These are phyloP conservation scores for Phytophthora multivora DNA, from an alignment of 352 stramenopile genomes.

Conservation along the genomic window DNA sequence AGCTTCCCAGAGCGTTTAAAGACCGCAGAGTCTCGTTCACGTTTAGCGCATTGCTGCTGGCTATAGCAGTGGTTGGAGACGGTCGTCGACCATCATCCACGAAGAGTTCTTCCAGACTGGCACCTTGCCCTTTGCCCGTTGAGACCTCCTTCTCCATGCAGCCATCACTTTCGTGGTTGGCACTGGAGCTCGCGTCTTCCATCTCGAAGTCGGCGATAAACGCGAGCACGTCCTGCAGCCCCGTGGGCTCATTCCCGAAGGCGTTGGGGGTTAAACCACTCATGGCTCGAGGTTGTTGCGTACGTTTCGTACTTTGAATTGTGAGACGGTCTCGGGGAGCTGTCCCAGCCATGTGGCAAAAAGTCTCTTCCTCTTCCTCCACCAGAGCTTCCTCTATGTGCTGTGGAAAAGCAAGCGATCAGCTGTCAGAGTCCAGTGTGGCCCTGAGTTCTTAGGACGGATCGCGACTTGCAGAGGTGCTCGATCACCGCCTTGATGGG, in stretches of 20 bases:
- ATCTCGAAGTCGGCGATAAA: conserved; percentile 40
- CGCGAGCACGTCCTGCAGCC: conserved; percentile 33
- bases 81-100: background rate
- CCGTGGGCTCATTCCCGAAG: conserved; percentile 15
- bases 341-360: conserved; percentile 26
- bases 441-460: conserved; percentile 5
- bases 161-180: conserved; percentile 3
- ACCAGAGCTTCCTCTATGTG: background rate
- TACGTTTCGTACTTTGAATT: conserved; percentile 19
- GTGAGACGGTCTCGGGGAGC: conserved; percentile 9
- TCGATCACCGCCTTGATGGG: conserved; percentile 2
- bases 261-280: conserved; percentile 20
- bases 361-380: conserved; percentile 2
- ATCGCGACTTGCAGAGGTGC: background rate
- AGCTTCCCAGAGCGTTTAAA: background rate
- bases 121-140: background rate
- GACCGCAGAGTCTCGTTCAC: background rate
- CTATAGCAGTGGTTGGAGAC: background rate
- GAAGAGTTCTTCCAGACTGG: conserved; percentile 11
- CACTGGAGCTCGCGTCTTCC: conserved; percentile 15
- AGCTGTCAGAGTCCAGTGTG: conserved; percentile 1
- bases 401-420: conserved; percentile 5
- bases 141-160: conserved; percentile 10
- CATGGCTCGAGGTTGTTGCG: conserved; percentile 3
- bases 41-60: background rate